phyloP scores from a whole-genome alignment of 164 flowering plant species.

The Piper betle region DNA sequence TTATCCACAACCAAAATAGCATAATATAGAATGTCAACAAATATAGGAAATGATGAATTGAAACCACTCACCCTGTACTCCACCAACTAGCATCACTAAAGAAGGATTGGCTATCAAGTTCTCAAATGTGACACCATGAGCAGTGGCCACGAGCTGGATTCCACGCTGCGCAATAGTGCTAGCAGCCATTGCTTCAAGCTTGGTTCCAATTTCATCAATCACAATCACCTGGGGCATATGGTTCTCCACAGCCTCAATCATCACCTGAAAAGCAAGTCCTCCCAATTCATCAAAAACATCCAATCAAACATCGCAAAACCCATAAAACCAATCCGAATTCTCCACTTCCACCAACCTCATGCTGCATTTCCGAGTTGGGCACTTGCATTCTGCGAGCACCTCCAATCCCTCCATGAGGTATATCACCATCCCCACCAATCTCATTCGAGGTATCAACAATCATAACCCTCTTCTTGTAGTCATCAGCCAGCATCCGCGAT shows the following conservation, averaged over 20 bases:
- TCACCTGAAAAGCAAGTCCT: constrained; percentile 29
- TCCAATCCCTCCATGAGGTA: constrained; percentile 95
- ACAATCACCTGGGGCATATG: constrained; percentile 98
- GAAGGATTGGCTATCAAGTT: constrained; percentile 85
- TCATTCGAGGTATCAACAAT: constrained; percentile 97
- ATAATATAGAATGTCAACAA: background rate
- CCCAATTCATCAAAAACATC: background rate
- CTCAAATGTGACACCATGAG: constrained; percentile 92
- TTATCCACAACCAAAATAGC: too few species aligned
- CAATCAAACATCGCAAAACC: background rate
- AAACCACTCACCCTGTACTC: constrained; percentile 62
- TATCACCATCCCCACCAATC: constrained; percentile 98
- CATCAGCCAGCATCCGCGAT: constrained; percentile 95
- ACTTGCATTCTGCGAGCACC: constrained; percentile 95
- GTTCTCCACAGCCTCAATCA: constrained; percentile 95
- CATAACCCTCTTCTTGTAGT: constrained; percentile 81
- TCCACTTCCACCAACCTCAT: constrained; percentile 35
- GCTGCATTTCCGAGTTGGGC: constrained; percentile 73
- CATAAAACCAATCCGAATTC: background rate
- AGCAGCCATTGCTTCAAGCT: constrained; percentile 96
- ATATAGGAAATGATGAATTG: background rate
- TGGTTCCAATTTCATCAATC: constrained; percentile 95
- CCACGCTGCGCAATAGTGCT: constrained; percentile 97
- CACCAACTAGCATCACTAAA: constrained; percentile 92
- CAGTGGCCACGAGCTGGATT: constrained; percentile 94